Percentiles rank a stretch among this genome's conserved stretches.
phyloP scores from a whole-genome alignment of 1,284 basidiomycete species.

The Xerocomus amazonicus region DNA sequence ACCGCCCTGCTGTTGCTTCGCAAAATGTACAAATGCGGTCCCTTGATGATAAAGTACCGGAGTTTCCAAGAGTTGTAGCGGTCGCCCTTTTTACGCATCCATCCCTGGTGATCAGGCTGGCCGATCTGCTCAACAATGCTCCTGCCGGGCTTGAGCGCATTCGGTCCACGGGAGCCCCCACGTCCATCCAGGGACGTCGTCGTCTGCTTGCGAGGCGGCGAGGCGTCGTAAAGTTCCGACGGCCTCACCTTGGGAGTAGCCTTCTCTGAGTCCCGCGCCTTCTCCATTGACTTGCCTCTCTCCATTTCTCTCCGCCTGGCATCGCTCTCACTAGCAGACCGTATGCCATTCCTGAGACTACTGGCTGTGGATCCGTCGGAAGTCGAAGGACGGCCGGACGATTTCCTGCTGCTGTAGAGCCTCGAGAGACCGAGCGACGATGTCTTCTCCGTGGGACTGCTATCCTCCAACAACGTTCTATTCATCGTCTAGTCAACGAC shows the following conservation, averaged over 20 bases:
- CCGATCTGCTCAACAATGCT: slow-evolving; percentile 87
- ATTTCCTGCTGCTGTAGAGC: slow-evolving; percentile 42
- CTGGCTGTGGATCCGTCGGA: slow-evolving; percentile 29
- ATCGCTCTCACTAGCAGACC: slow-evolving; percentile 7
- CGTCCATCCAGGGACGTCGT: slow-evolving; percentile 35
- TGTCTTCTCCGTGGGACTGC: slow-evolving; percentile 30
- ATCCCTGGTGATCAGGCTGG: slow-evolving; percentile 82
- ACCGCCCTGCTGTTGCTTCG: slow-evolving; percentile 68
- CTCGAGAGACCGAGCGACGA: slow-evolving; percentile 49
- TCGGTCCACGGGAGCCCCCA: slow-evolving; percentile 22
- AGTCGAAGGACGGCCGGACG: slow-evolving; percentile 37
- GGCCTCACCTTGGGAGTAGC: slow-evolving; percentile 13
- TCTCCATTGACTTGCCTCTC: slow-evolving; percentile 26
- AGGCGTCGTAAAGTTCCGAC: slow-evolving; percentile 17
- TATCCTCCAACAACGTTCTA: slow-evolving; percentile 30
- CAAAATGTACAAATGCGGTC: slow-evolving; percentile 83
- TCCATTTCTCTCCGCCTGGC: slow-evolving; percentile 20
- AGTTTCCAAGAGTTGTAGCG: slow-evolving; percentile 92
- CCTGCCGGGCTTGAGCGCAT: slow-evolving; percentile 55
- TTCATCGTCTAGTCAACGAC: slow-evolving; percentile 1
- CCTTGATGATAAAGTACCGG: slow-evolving; percentile 94
- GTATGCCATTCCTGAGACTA: slow-evolving; percentile 13
- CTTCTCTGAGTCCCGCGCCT: slow-evolving; percentile 20
- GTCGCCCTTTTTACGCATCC: slow-evolving; percentile 96
- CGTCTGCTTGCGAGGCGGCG: slow-evolving; percentile 50